Evolutionary conservation across 31 red algal genomes (phyloP), one percentile per base, ranked within the genome.

Genomic region (Porphyra umbilicalis): DNA sequence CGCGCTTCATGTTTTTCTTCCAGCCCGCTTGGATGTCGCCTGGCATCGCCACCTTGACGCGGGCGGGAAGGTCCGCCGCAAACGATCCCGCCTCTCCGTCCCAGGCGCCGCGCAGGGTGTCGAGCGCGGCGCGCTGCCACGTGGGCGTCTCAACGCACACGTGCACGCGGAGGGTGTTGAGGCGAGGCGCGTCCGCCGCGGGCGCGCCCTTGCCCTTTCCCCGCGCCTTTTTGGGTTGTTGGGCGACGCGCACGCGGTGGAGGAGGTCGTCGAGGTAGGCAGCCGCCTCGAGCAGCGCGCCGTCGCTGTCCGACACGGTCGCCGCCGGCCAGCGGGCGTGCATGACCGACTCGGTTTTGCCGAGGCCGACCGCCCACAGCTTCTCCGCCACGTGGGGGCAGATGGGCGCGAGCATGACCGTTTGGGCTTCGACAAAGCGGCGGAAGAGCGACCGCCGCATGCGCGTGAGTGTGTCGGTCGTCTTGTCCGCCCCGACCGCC

Each of bases 331-430:
- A 99, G 35, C 84, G 86, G 18, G 92, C 80, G 35, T 90, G 84
- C 87, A 95, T 90, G 35, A 94, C 85, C 8, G 86, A 88, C 29
- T 85, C 84, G 35, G 74, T 40, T 30, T 78, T 38, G 78, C 82
- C 76, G 9, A 85, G 75, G 34, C 81, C 71, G 32, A 87, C 32
- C 33, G 85, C 78, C 92, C 92, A 99, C 39, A 99, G 75, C 76
- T 92, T 82, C 44, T 94, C 94, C 11, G 89, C 85, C 29, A 88
- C 87, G 81, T 99, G 97, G 31, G 97, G 97, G 75, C 97, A 99
- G 32, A 99, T 94, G 14, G 97, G 97, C 30, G 89, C 87, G 10
- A 99, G 79, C 40, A 84, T 57, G 7, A 91, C 78, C 8, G 89
- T 91, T 36, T 94, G 97, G n/a, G 80, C 88, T 9, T 90, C 68